These are phyloP conservation scores for Talaromyces borbonicus DNA, from an alignment of 495 filamentous ascomycete genomes.

Conservation along the genomic window DNA sequence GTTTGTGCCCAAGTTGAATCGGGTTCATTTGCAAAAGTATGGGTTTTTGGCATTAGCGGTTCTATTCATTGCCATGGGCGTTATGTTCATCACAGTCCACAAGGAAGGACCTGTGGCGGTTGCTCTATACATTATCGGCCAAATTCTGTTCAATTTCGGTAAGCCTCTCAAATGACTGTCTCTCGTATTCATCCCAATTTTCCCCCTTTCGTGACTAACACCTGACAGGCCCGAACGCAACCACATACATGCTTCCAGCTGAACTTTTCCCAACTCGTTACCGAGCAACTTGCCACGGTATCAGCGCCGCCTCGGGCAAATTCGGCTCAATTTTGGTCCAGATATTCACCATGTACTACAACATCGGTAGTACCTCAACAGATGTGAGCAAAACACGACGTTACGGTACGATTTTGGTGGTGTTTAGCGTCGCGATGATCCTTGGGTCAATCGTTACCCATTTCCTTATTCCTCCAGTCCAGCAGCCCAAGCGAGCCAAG, in stretches of 20 bases:
- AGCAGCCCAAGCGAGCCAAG: conserved; percentile 18
- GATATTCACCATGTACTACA: conserved; percentile 30
- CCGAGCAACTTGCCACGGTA: conserved; percentile 33
- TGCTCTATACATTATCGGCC: conserved; percentile 19
- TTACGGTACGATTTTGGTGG: conserved; percentile 34
- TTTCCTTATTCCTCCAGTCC: conserved; percentile 33
- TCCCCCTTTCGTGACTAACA: conserved; percentile 20
- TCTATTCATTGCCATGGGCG: conserved; percentile 15
- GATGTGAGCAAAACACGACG: conserved; percentile 25
- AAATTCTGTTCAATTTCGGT: conserved; percentile 26
- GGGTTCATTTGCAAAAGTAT: conserved; percentile 37
- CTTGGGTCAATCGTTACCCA: conserved; percentile 35
- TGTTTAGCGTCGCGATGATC: conserved; percentile 39
- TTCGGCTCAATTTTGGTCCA: conserved; percentile 36
- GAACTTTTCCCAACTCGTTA: conserved; percentile 42
- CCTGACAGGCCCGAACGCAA: conserved; percentile 19
- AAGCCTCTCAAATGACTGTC: conserved; percentile 19
- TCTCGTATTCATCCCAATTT: too few species aligned
- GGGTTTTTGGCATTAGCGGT: conserved; percentile 29
- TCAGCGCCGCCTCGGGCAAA: conserved; percentile 36
- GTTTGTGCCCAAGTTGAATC: conserved; percentile 35
- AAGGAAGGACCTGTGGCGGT: conserved; percentile 8
- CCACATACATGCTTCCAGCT: conserved; percentile 31
- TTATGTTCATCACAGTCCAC: conserved; percentile 11
- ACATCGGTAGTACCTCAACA: conserved; percentile 18